Evolutionary conservation across 306 rosid species (phyloP), one percentile per base, ranked within the genome.

Genomic region (Begonia loranthoides): DNA sequence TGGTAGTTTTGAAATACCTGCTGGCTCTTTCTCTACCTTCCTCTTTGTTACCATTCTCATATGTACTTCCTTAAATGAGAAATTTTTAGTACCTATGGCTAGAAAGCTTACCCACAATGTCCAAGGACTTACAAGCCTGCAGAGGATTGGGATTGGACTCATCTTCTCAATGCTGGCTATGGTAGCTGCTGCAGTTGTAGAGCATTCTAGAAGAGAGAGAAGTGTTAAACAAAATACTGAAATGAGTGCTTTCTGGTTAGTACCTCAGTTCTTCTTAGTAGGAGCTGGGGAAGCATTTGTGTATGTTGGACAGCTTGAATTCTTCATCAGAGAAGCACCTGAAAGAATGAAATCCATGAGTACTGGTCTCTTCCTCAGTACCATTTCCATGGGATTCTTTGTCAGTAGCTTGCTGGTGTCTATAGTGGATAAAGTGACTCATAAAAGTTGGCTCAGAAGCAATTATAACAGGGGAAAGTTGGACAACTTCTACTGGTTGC

Each of bases 311-410:
- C 99, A 90, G 38, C 78, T 90, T 3, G 96, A 86, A 48, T 90
- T 90, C 68, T 90, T 90, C 80, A 86, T 90, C 61, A 78, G 99
- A 64, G 95, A 90, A 51, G 94, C 95, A 41, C 99, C 96, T 1
- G 95, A 83, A 53, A 77, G 87, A 64, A 90, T 90, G 99, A 90
- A 90, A 70, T 90, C 95, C 12, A 78, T 86, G 94, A 90, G 96
- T 68, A 90, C 99, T 13, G 96, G 99, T 49, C 71, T 90, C 45
- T 82, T 86, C 69, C 76, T 86, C 10, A 68, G 84, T 57, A 80
- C 87, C 17, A 75, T 90, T 41, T 86, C 99, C 24, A 90, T 83
- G 99, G 99, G 95, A 9, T 90, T 70, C 70, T 90, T 72, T 63
- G 76, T 85, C 0, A 90, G 95, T 73, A 90, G 93, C 55, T 67